Conservation (phyloP, 805 yeast genomes). For the Kodamaea restingae region DNA sequence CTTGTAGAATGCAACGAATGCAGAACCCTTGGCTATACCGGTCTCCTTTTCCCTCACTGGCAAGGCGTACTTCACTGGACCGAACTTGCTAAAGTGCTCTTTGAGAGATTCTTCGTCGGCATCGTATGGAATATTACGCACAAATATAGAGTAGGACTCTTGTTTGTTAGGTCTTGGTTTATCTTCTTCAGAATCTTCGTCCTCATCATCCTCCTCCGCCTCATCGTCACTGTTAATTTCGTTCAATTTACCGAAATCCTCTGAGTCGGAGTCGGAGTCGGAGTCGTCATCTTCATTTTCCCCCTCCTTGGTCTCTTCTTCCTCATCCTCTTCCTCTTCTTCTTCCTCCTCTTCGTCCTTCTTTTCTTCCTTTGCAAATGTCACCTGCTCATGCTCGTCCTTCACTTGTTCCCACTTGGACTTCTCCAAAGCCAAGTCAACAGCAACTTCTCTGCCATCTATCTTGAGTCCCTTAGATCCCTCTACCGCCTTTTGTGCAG, state of each 20-base stretch:
- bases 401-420: conserved; percentile 68
- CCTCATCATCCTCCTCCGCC: conserved; percentile 27
- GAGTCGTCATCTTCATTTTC: conserved; percentile 35
- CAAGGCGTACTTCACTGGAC: conserved; percentile 85
- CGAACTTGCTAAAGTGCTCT: conserved; percentile 79
- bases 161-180: conserved; percentile 51
- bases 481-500: conserved; percentile 80
- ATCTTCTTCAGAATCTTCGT: conserved; percentile 22
- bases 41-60: conserved; percentile 87
- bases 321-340: conserved; percentile 35
- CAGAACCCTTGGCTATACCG: conserved; percentile 89
- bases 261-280: conserved; percentile 19
- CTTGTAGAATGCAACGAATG: conserved; percentile 79
- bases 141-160: conserved; percentile 72
- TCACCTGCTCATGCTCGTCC: conserved; percentile 29
- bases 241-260: conserved; percentile 29
- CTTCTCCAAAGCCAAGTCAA: conserved; percentile 89
- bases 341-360: conserved; percentile 38
- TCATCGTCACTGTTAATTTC: conserved; percentile 32
- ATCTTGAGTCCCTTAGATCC: conserved; percentile 71
- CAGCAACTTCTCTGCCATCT: conserved; percentile 88
- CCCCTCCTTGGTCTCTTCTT: conserved; percentile 32
- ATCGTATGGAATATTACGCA: conserved; percentile 92
- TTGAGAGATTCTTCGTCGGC: conserved; percentile 75
- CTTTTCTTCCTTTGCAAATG: conserved; percentile 39